Conservation (phyloP, 2,329 filamentous ascomycete species). For the Beauveria varroae region DNA sequence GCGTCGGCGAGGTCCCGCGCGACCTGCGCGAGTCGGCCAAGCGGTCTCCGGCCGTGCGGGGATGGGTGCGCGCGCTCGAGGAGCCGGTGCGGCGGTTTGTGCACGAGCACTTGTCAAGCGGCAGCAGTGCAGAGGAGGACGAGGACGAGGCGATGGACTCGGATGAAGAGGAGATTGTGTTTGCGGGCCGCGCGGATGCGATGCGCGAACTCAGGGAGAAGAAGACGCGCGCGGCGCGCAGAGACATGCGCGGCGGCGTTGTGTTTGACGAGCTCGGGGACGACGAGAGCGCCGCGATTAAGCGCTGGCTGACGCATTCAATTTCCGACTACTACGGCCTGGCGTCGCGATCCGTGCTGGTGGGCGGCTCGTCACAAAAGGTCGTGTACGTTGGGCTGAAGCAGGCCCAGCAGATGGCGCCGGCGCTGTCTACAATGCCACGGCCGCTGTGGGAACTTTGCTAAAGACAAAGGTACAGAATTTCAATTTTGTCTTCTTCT, state of each 20-base stretch:
- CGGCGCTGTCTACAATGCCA: conserved; percentile 37
- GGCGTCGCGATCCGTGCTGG: conserved; percentile 71
- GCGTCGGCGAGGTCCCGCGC: conserved; percentile 58
- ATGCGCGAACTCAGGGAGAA: conserved; percentile 36
- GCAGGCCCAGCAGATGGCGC: conserved; percentile 29
- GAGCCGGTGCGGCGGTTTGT: conserved; percentile 75
- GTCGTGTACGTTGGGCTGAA: conserved; percentile 78
- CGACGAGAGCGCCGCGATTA: conserved; percentile 67
- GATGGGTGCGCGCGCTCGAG: conserved; percentile 76
- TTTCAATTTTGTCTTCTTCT: not conserved
- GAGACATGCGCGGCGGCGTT: conserved; percentile 41
- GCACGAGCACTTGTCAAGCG: conserved; percentile 28
- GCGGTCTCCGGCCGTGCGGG: conserved; percentile 68
- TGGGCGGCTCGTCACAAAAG: conserved; percentile 61
- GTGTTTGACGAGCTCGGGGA: conserved; percentile 74
- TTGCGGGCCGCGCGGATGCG: conserved; percentile 64
- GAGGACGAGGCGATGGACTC: conserved; percentile 16
- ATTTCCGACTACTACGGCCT: conserved; percentile 91
- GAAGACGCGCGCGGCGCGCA: conserved; percentile 43
- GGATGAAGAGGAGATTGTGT: conserved; percentile 82
- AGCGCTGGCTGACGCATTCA: conserved; percentile 86
- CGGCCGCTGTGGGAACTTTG: conserved; percentile 58
- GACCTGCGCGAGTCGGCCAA: conserved; percentile 77
- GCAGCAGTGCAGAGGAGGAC: conserved; percentile 15
- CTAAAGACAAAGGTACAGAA: conserved; percentile 20